phyloP scores from a whole-genome alignment of 2,329 filamentous ascomycete species.

The Aureobasidium melanogenum region DNA sequence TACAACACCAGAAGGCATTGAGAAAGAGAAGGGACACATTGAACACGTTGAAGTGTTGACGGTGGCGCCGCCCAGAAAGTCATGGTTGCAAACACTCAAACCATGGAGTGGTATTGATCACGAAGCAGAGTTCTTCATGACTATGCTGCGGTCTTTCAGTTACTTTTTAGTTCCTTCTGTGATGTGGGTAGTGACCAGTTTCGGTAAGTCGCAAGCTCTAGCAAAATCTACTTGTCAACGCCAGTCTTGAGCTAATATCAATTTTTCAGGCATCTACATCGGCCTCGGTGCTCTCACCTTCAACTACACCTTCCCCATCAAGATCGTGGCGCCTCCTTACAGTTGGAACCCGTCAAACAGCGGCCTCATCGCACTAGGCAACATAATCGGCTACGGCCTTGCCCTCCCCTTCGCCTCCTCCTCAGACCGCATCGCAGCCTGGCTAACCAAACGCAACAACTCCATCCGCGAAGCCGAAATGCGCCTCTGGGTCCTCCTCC shows the following conservation, averaged over 20 bases:
- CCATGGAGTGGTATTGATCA: constrained; percentile 26
- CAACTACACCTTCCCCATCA: constrained; percentile 31
- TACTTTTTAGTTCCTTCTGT: constrained; percentile 31
- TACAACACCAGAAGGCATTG: not conserved
- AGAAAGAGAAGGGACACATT: constrained; percentile 15
- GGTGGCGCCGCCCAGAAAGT: constrained; percentile 21
- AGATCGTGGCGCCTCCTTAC: constrained; percentile 27
- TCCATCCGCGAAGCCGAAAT: constrained; percentile 25
- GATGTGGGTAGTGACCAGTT: constrained; percentile 29
- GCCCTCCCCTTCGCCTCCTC: constrained; percentile 26
- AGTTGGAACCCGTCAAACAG: constrained; percentile 24
- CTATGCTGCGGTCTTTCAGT: constrained; percentile 25
- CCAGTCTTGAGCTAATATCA: no score
- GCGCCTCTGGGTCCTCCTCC: constrained; percentile 26
- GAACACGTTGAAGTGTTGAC: constrained; percentile 21
- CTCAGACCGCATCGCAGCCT: constrained; percentile 23
- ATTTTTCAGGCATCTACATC: constrained; percentile 24
- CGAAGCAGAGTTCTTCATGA: constrained; percentile 28
- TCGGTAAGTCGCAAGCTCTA: constrained; percentile 16
- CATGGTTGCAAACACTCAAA: constrained; percentile 24
- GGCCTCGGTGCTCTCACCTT: constrained; percentile 30
- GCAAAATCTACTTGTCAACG: no score
- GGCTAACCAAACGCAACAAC: constrained; percentile 22
- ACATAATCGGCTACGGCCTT: constrained; percentile 27
- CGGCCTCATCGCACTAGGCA: constrained; percentile 26